Percentiles rank a stretch among this genome's conserved stretches.
Evolutionary conservation across 148 eudicot genomes (phyloP).

Genomic region (Rhododendron vialii): DNA sequence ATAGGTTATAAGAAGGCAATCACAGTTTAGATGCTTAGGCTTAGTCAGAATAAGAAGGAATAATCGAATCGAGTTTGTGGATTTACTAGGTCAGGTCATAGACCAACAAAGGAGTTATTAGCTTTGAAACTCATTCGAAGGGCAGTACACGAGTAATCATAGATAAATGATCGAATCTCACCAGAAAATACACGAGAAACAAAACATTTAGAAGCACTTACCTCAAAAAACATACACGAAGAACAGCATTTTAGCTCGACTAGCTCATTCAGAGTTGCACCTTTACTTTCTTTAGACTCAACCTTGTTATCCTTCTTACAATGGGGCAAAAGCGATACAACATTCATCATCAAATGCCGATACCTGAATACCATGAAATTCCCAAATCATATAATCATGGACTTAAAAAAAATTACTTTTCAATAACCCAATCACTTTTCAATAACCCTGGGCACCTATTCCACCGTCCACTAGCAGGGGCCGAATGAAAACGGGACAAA

Average conservation of each 20-base stretch:
- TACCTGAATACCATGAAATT: conserved; percentile 38
- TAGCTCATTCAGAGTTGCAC: conserved; percentile 83
- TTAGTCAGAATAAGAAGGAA: background rate
- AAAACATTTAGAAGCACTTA: conserved; percentile 12
- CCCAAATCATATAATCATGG: background rate
- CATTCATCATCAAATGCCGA: conserved; percentile 89
- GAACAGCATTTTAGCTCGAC: conserved; percentile 86
- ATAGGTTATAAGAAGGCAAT: background rate
- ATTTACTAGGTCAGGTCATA: too few relatives aligned
- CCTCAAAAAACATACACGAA: conserved; percentile 94
- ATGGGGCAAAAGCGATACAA: conserved; percentile 71
- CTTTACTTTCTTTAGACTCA: conserved; percentile 84
- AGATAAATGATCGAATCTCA: too few relatives aligned
- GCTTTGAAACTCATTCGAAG: background rate
- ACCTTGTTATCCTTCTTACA: conserved; percentile 87
- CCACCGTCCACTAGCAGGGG: background rate
- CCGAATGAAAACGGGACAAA: background rate
- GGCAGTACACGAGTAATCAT: background rate
- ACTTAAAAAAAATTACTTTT: background rate
- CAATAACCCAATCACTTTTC: too few relatives aligned
- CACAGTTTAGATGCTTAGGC: background rate
- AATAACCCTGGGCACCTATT: too few relatives aligned
- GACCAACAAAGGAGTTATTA: background rate
- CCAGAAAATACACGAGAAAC: background rate
- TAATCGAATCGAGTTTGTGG: too few relatives aligned